These are phyloP conservation scores for Fusarium sororula DNA, from an alignment of 2,329 filamentous ascomycete genomes.

Conservation along the genomic window DNA sequence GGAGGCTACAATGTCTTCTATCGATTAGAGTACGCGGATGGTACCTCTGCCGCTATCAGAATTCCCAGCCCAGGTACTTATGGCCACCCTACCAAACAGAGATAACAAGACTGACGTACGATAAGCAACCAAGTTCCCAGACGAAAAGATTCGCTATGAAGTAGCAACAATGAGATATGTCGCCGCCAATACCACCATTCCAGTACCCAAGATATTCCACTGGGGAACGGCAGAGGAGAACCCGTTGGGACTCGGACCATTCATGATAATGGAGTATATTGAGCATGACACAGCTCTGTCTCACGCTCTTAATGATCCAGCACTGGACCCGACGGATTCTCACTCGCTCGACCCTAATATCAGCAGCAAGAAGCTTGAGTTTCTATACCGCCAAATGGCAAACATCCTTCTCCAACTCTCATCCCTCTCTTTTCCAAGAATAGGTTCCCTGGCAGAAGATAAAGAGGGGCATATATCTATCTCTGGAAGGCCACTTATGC, in stretches of 20 bases:
- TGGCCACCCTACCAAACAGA: accelerated
- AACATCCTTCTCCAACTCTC: neutral
- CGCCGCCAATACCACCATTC: neutral
- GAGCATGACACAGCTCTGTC: accelerated
- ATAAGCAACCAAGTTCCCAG: neutral
- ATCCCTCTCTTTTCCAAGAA: neutral
- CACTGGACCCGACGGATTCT: neutral
- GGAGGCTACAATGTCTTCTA: neutral
- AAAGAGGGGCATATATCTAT: accelerated
- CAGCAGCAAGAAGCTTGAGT: neutral
- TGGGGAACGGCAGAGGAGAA: neutral
- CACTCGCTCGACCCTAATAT: neutral
- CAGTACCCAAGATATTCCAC: neutral
- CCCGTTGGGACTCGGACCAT: neutral
- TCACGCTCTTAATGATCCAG: neutral
- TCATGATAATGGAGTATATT: neutral
- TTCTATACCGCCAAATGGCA: neutral
- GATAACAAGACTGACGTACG: accelerated
- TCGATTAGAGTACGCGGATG: neutral
- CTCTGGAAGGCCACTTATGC: neutral
- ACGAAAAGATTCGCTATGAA: neutral
- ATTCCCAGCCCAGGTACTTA: neutral
- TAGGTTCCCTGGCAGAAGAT: neutral
- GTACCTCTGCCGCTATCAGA: neutral
- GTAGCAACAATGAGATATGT: neutral